phyloP scores from a whole-genome alignment of 352 stramenopile species.

The Globisporangium ultimum region DNA sequence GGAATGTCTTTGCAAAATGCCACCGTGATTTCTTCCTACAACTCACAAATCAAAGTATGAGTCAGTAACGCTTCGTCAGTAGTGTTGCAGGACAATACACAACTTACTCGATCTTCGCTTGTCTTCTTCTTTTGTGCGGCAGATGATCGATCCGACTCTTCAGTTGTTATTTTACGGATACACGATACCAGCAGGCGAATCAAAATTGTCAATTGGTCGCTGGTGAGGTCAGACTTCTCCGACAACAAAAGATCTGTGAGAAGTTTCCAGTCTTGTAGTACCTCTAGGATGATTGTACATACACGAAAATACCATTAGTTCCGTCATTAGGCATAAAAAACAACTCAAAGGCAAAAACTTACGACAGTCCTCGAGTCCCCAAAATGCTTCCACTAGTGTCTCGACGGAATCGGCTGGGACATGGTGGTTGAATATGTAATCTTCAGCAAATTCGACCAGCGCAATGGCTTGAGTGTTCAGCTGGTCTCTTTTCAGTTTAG shows the following conservation, averaged over 20 bases:
- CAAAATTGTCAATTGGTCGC: slow-evolving; percentile 76
- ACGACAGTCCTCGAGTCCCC: slow-evolving; percentile 84
- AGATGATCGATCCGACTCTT: slow-evolving; percentile 25
- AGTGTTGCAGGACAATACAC: too few relatives aligned
- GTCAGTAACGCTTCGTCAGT: not conserved
- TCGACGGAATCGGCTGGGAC: slow-evolving; percentile 59
- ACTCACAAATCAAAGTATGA: not conserved
- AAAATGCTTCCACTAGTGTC: slow-evolving; percentile 83
- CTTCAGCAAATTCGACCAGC: slow-evolving; percentile 87
- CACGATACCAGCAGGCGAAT: slow-evolving; percentile 68
- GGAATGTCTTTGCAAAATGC: slow-evolving; percentile 82
- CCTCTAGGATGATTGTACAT: slow-evolving; percentile 37
- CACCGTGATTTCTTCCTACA: slow-evolving; percentile 72
- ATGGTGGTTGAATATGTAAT: slow-evolving; percentile 72
- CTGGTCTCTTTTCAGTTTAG: slow-evolving; percentile 75
- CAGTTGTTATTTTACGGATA: slow-evolving; percentile 52
- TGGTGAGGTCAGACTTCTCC: slow-evolving; percentile 82
- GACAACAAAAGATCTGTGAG: slow-evolving; percentile 69
- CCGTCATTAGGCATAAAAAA: too few relatives aligned
- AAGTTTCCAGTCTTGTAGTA: slow-evolving; percentile 78
- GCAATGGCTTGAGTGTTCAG: slow-evolving; percentile 85
- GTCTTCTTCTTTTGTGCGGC: slow-evolving; percentile 43
- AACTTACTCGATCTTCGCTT: slow-evolving; percentile 45
- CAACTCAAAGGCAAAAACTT: slow-evolving; percentile 24
- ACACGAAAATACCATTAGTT: slow-evolving; percentile 6